A percentile compares a stretch with the other conserved stretches of the same genome.
Conservation (phyloP, 2,329 filamentous ascomycete species). For the Diatrype stigma region DNA sequence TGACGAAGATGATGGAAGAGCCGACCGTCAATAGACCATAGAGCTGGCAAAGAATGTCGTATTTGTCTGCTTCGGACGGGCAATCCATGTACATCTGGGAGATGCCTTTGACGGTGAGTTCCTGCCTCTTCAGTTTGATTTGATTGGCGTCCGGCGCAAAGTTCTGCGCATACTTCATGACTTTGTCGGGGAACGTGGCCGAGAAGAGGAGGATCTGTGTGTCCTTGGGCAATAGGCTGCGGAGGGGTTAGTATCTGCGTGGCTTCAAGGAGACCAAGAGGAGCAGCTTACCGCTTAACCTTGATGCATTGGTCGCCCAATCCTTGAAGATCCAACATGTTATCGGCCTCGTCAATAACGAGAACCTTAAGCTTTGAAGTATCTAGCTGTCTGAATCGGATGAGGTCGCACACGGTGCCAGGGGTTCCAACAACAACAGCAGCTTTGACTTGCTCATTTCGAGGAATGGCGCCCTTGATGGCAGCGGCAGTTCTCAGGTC, state of each 20-base stretch:
- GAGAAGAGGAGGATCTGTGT: slow-evolving; percentile 95
- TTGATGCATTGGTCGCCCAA: slow-evolving; percentile 92
- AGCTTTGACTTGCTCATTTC: slow-evolving; percentile 65
- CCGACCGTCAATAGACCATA: slow-evolving; percentile 96
- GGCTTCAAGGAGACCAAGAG: not conserved
- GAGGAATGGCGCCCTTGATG: slow-evolving; percentile 71
- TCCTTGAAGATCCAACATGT: slow-evolving; percentile 96
- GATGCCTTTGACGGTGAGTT: slow-evolving; percentile 94
- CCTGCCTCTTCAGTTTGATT: slow-evolving; percentile 82
- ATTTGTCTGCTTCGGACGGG: slow-evolving; percentile 75
- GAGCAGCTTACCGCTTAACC: slow-evolving; percentile 72
- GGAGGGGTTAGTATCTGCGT: slow-evolving; percentile 26
- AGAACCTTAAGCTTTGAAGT: slow-evolving; percentile 70
- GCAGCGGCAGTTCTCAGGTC: slow-evolving; percentile 74
- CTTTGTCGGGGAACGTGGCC: slow-evolving; percentile 83
- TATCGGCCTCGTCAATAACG: slow-evolving; percentile 95
- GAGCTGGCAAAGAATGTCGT: slow-evolving; percentile 81
- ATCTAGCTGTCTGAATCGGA: slow-evolving; percentile 73
- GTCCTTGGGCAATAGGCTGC: slow-evolving; percentile 64
- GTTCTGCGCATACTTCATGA: slow-evolving; percentile 74
- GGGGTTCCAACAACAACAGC: slow-evolving; percentile 90
- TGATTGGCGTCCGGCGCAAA: slow-evolving; percentile 85
- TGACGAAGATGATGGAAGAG: slow-evolving; percentile 97
- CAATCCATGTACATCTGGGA: slow-evolving; percentile 98
- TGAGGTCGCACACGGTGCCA: slow-evolving; percentile 84